These are phyloP conservation scores for Quercus rubra DNA, from an alignment of 306 rosid genomes.

Conservation along the genomic window DNA sequence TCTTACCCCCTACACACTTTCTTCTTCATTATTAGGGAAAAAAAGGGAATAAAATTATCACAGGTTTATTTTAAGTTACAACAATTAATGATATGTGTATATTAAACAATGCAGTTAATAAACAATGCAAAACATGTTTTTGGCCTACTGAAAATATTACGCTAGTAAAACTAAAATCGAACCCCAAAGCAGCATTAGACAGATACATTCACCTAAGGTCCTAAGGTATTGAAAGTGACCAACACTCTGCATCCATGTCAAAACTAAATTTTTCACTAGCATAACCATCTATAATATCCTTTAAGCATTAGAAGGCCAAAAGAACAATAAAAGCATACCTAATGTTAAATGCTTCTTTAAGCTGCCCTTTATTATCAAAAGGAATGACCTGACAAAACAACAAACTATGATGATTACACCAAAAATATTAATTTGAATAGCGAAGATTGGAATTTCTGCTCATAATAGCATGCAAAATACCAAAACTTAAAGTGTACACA, in stretches of 20 bases:
- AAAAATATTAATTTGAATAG: background rate
- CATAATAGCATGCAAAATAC: background rate
- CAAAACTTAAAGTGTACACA: background rate
- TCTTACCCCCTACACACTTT: too few relatives aligned
- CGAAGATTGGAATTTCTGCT: background rate
- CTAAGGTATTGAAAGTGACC: background rate
- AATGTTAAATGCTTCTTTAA: constrained; percentile 96
- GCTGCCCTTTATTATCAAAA: constrained; percentile 92
- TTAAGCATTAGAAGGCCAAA: background rate
- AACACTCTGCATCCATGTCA: constrained; percentile 5
- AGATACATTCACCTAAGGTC: too few relatives aligned
- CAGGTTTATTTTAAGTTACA: too few relatives aligned
- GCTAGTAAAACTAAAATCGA: too few relatives aligned
- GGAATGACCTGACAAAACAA: constrained; percentile 78
- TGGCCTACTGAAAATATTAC: too few relatives aligned
- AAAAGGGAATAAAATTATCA: too few relatives aligned
- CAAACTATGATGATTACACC: constrained; percentile 3
- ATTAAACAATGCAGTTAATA: too few relatives aligned
- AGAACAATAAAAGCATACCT: constrained; percentile 45
- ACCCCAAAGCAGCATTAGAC: too few relatives aligned
- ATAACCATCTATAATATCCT: constrained; percentile 8
- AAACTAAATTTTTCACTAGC: background rate
- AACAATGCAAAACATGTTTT: too few relatives aligned
- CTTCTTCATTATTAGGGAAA: too few relatives aligned
- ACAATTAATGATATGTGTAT: too few relatives aligned